Base-by-base conservation (phyloP, 2,329 filamentous ascomycete genomes). In the Phoma sp. region DNA sequence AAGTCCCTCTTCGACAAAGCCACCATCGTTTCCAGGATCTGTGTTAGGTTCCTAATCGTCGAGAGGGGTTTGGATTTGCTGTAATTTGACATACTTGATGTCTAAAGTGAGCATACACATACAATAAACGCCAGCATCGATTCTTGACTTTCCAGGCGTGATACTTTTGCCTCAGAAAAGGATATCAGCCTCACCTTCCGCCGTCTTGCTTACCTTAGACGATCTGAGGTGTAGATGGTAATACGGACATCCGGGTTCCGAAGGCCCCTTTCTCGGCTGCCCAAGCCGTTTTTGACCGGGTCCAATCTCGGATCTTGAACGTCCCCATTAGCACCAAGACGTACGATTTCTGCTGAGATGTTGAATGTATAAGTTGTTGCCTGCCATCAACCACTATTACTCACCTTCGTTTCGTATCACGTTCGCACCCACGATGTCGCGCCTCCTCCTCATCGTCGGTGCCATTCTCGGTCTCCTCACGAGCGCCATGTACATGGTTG, bases 401-500 rank as follows among this genome's bases (percentile, higher is more conserved):
- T 9, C 5, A 25, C 17, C 12, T 3, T 10, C 7, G 10, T 11
- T 17, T 2, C n/a, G 10, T 2, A 47, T 32, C 34, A 15, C 25
- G 7, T n/a, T 20, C 12, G 2, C 12, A 7, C 7, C 9, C 17
- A 38, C 6, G 29, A 62, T 57, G 39, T 63, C 65, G 59, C 64
- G 63, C 26, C 1, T 57, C 38, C 62, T 72, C 25, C 59, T 60
- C 17, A 17, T 57, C 26, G 38, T 71, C 37, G 67, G 62, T 50
- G 47, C 59, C 12, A 14, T 71, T 7, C 42, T 72, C n/a, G 69
- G 58, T 20, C 30, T 57, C 4, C 45, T 72, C 10, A 60, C 68
- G 2, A 54, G 61, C 5, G 45, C 67, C 5, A 67, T 67, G 62
- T 70, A 68, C 60, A 59, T 61, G n/a, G 55, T 71, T 3, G 66